Percentiles rank a stretch among this genome's conserved stretches.
phyloP scores from a whole-genome alignment of 164 flowering plant genomes.

The Tinospora cordifolia region DNA sequence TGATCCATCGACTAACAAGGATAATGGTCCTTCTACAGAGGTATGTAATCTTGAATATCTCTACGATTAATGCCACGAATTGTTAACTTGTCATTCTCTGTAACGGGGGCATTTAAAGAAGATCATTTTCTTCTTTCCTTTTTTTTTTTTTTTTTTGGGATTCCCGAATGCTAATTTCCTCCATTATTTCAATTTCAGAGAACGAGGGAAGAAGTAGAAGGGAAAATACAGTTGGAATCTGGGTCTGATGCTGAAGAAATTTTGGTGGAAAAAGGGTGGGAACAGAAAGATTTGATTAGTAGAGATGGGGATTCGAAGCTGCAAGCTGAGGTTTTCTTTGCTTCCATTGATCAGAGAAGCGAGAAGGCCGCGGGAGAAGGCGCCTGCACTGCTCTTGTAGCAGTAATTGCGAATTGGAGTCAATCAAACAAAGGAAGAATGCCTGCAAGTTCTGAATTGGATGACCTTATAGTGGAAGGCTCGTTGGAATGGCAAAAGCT shows the following conservation, averaged over 20 bases:
- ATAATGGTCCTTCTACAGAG: neutral
- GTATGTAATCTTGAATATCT: neutral
- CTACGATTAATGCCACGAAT: too few relatives aligned
- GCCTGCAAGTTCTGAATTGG: constrained; percentile 89
- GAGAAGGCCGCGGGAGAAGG: constrained; percentile 96
- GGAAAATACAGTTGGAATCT: constrained; percentile 57
- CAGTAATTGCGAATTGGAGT: constrained; percentile 95
- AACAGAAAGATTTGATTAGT: constrained; percentile 68
- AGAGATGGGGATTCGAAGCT: constrained; percentile 90
- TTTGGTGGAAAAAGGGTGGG: constrained; percentile 87
- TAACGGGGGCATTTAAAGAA: neutral
- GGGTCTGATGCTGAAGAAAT: constrained; percentile 94
- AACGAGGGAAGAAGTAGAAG: constrained; percentile 55
- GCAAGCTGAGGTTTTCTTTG: constrained; percentile 69
- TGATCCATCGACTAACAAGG: too few relatives aligned
- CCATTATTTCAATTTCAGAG: constrained; percentile 21
- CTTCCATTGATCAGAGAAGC: constrained; percentile 90
- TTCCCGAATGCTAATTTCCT: too few relatives aligned
- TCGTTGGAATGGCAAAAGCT: constrained; percentile 90
- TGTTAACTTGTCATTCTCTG: neutral
- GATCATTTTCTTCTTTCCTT: too few relatives aligned
- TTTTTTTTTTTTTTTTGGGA: too few relatives aligned
- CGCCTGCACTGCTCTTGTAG: constrained; percentile 93
- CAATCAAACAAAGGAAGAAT: constrained; percentile 52
- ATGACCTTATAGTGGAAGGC: constrained; percentile 85